Evolutionary conservation across 192 early-diverging fungal species (phyloP), one percentile per base, ranked within the genome.

Genomic region (Backusella parvicylindrica): DNA sequence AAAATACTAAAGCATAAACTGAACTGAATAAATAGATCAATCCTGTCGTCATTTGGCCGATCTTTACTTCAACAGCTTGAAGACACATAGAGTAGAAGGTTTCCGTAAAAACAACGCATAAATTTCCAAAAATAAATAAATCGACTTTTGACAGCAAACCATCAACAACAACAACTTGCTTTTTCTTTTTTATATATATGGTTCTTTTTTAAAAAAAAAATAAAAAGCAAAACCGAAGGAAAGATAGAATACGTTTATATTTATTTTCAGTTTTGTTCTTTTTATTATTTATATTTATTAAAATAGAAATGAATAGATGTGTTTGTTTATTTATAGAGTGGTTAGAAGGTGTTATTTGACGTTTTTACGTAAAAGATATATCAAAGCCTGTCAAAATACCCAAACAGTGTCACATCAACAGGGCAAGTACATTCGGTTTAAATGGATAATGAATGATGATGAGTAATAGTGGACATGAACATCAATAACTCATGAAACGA

Each of bases 1-100:
- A 9, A 8, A 21, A 31, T 26, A 26, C n/a, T n/a, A n/a, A n/a
- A n/a, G n/a, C 1, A 53, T 11, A n/a, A 16, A 38, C 38, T 23
- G 26, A 56, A 23, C n/a, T 50, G 5, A 56, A 5, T 6, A 30
- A 37, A 28, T 69, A 81, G 79, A 92, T 84, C 87, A 97, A 77
- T 97, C 94, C 87, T 99, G 97, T 87, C 88, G 93, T 37, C 86
- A 89, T 23, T 85, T 99, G 18, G 89, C 89, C 8, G 87, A 93
- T 71, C 87, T 92, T 75, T 98, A 98, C 82, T 81, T 98, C 70
- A 87, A 87, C 64, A 77, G 79, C 35, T 74, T 90, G 75, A 87
- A 83, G 80, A 83, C 87, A 71, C 81, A 87, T 78, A 76, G 79
- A 41, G 83, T 87, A 73, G 84, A 83, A 67, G 87, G 87, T 64